Evolutionary conservation across 345 rosid genomes (phyloP).

Genomic region (Sisymbrium irio): DNA sequence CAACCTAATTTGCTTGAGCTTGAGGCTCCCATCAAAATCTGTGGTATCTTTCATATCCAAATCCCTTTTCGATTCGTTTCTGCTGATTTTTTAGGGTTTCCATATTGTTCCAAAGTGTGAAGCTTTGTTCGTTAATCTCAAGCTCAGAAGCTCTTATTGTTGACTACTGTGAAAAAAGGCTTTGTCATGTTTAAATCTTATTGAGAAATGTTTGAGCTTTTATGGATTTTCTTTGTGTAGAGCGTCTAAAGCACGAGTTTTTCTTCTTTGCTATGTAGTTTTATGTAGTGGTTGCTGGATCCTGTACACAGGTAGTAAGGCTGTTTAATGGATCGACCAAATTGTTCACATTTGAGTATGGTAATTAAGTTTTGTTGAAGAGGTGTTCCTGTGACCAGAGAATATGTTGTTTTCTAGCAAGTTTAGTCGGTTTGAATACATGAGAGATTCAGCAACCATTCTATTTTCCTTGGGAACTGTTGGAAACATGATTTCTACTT

Average conservation of each 20-base stretch:
- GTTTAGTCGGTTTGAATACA: constrained; percentile 5
- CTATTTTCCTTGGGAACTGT: neutral
- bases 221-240: neutral
- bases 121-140: neutral
- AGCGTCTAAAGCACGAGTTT: neutral
- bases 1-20: constrained; percentile 95
- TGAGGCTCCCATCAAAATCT: constrained; percentile 94
- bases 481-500: neutral
- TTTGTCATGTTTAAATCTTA: neutral
- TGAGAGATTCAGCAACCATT: neutral
- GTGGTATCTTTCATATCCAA: constrained; percentile 49
- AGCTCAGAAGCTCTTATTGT: neutral
- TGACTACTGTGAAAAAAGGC: neutral
- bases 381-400: neutral
- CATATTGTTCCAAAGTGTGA: neutral
- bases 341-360: neutral
- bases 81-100: neutral
- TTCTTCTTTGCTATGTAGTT: neutral
- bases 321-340: neutral
- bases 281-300: neutral
- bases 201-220: neutral
- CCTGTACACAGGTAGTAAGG: neutral
- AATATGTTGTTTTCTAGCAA: neutral
- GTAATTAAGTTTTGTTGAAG: neutral
- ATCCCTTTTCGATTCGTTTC: neutral